Evolutionary conservation across 1,284 basidiomycete species (phyloP).

Genomic region (Neolentinus lepideus): DNA sequence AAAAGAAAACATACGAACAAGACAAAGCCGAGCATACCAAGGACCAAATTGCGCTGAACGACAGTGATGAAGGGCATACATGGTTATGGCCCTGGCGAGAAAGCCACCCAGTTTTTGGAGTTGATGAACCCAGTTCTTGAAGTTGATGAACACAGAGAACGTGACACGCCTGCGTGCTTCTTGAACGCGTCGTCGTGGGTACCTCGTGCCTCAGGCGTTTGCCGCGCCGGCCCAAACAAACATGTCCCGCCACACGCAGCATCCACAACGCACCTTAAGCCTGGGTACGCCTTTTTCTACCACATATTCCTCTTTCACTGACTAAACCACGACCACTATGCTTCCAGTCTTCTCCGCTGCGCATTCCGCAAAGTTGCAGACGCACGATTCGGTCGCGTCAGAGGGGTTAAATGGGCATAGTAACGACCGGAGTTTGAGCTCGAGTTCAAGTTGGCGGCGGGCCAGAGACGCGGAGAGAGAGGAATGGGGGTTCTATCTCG

Average conservation of each 20-base stretch:
- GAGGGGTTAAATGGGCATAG: not conserved
- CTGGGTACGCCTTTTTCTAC: not conserved
- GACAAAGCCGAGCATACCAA: no score
- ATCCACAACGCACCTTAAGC: not conserved
- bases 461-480: not conserved
- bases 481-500: not conserved
- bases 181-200: not conserved
- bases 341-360: constrained; percentile 3
- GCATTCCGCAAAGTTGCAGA: not conserved
- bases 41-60: no score
- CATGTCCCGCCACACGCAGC: not conserved
- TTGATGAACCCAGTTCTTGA: no score
- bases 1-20: no score
- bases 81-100: no score
- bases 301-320: not conserved
- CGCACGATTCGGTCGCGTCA: not conserved
- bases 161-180: no score
- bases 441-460: not conserved
- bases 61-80: no score
- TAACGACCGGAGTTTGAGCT: not conserved
- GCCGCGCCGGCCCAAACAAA: not conserved
- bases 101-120: no score
- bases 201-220: not conserved
- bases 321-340: not conserved
- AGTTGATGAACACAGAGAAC: no score